Evolutionary conservation across 768 basidiomycete species (phyloP), one percentile per base, ranked within the genome.

Genomic region (Coprinopsis strossmayeri): DNA sequence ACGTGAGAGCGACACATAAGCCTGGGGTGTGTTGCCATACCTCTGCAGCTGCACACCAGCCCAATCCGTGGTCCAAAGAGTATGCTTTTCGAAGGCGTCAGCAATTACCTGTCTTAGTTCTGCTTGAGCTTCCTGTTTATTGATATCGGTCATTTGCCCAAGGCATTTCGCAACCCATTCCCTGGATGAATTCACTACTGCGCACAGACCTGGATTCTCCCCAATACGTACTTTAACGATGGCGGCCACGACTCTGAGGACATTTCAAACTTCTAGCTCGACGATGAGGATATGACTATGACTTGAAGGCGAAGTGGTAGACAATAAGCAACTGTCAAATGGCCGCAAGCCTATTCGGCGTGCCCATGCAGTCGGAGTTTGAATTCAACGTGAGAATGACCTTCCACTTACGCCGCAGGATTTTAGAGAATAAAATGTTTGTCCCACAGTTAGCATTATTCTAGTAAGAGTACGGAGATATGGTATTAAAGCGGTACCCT

Each of bases 81-180:
- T 78, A 63, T 88, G 83, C 61, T 81, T 76, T 53, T 81, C 76
- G 69, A 91, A 95, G 67, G 92, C 84, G 57, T 92, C 81, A 79
- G 88, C 86, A 67, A 99, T 96, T 78, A 92, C 87, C 82, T 89
- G 79, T 80, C 92, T 93, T 62, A 99, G 70, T 74, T 99, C 96
- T 52, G 86, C 77, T 61, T 93, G 91, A 18, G 94, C 94, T 57
- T 93, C 91, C 42, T 70, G 69, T 64, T 87, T 82, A 69, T 95
- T 97, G 45, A 76, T 67, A 55, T 93, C 87, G 15, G 89, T 89
- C 75, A 95, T 94, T 69, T 92, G 85, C 21, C 88, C 84, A 21
- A 98, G 74, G 62, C 90, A 95, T 67, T 83, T 84, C 61, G 93
- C 90, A 25, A 98, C 94, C 91, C 93, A 97, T 64, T 87, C 83